These are phyloP conservation scores for Starmerella asiatica DNA, from an alignment of 805 yeast species.

Conservation along the genomic window DNA sequence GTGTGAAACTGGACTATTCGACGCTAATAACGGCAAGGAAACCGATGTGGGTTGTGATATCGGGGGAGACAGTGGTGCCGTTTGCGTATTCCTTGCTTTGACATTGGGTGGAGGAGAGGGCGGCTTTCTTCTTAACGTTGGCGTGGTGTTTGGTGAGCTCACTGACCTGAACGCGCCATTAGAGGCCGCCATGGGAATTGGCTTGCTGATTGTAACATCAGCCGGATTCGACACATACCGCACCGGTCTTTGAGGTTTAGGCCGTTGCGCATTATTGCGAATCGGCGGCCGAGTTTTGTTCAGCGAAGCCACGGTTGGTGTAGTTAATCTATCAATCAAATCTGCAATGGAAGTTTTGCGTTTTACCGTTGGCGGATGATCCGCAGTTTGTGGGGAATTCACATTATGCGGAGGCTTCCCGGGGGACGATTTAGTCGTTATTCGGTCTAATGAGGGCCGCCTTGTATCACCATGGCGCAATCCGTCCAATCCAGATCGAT, in stretches of 20 bases:
- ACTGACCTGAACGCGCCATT: no score
- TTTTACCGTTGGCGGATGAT: conserved; percentile 2
- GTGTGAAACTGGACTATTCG: background rate
- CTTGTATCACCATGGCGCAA: no score
- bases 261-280: background rate
- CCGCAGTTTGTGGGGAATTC: no score
- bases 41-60: background rate
- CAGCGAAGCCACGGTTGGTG: conserved; percentile 24
- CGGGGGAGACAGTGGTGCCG: background rate
- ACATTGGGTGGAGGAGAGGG: background rate
- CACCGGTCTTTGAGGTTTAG: background rate
- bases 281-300: conserved; percentile 13
- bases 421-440: no score
- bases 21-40: background rate
- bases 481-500: no score
- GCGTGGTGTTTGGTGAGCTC: background rate
- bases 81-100: background rate
- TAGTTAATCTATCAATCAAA: conserved; percentile 23
- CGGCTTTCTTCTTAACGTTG: background rate
- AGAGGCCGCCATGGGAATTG: conserved; percentile 3
- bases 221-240: background rate
- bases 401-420: no score
- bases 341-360: conserved; percentile 23
- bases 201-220: conserved; percentile 4
- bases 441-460: no score